Evolutionary conservation across 495 filamentous ascomycete genomes (phyloP), one percentile per base, ranked within the genome.

Genomic region (Penicillium parvum): DNA sequence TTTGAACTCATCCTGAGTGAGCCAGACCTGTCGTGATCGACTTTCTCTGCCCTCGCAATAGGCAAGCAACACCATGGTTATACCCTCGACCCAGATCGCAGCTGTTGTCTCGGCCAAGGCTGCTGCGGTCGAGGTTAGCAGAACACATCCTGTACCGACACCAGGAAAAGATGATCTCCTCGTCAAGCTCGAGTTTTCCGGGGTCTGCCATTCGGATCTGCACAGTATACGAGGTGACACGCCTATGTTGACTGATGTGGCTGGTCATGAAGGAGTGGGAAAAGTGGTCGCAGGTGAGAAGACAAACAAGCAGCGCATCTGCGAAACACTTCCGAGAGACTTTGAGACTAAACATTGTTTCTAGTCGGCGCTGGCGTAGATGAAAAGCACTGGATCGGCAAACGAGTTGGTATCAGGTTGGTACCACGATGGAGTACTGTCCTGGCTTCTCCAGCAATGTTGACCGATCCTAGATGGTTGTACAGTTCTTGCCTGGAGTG

Each of bases 151-250:
- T 1, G 48, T 73, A 0, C 68, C 66, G n/a, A 36, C 5, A 2
- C 68, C 70, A 9, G 53, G 50, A 15, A 37, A 50, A 11, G 63
- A 63, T 0, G 66, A 70, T 19, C 32, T 73, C 3, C 57, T 71
- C 10, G 48, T 72, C 10, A 69, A 72, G 32, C 55, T 73, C 7
- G 65, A 68, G 19, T 72, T 46, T 37, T 72, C 65, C 4, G 68
- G 68, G 0, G 60, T 73, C 7, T 71, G 70, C 25, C 67, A 72
- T 57, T 66, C 64, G 10, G 68, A 69, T 51, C 45, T 71, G 17
- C 68, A 72, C 40, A 69, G 66, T 39, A 63, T 73, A 12, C 61
- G 62, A 4, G 66, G 69, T 2, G 63, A 73, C 21, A 73, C 69
- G 14, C 69, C 66, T 5, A 73, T 73, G 69, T 55, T 58, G 49